A percentile compares a stretch with the other conserved stretches of the same genome.
phyloP scores from a whole-genome alignment of 192 early-diverging fungal genomes.

The Umbelopsis vinacea region DNA sequence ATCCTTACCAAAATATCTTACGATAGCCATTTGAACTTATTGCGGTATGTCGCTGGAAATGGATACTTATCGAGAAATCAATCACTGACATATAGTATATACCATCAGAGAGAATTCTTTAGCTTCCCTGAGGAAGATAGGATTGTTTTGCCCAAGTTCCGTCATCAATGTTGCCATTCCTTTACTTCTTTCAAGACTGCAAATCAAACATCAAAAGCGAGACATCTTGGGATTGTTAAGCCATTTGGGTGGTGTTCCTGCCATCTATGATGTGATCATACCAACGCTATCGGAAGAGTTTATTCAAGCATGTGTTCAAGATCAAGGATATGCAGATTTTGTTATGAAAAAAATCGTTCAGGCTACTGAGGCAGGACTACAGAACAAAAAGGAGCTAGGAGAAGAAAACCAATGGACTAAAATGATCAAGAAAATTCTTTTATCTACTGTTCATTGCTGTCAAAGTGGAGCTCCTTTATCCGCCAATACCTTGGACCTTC shows the following conservation, averaged over 20 bases:
- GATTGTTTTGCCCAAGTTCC: background rate
- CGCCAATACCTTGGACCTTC: background rate
- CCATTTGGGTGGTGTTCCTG: background rate
- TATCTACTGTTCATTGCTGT: background rate
- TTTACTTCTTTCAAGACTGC: background rate
- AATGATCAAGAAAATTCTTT: background rate
- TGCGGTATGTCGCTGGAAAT: background rate
- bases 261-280: constrained; percentile 7
- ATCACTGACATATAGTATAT: background rate
- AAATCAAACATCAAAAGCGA: background rate
- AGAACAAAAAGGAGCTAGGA: background rate
- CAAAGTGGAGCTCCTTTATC: background rate
- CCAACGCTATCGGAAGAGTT: background rate
- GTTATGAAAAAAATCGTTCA: background rate
- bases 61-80: background rate
- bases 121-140: constrained; percentile 1
- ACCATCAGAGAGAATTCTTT: background rate
- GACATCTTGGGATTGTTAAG: background rate
- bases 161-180: background rate
- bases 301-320: background rate
- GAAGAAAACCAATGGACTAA: background rate
- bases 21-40: background rate
- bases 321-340: background rate
- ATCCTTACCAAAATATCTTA: constrained; percentile 10
- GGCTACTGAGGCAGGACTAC: background rate